These are phyloP conservation scores for Neurospora tetraspora DNA, from an alignment of 495 filamentous ascomycete genomes.

Conservation along the genomic window DNA sequence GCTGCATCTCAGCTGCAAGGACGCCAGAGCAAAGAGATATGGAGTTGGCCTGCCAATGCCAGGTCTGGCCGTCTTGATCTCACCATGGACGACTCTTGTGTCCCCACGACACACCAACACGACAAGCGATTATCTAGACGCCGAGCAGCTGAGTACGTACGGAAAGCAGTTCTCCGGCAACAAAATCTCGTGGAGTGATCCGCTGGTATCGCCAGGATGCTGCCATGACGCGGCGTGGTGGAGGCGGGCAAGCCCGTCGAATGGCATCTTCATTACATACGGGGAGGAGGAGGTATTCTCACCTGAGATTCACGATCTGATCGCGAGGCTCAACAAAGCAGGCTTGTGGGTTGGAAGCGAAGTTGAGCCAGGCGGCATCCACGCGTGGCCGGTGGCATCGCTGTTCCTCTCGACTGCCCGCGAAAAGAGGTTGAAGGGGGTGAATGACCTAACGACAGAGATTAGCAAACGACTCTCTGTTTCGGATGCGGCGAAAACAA, in stretches of 20 bases:
- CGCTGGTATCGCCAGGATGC: constrained; percentile 54
- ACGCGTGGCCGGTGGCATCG: constrained; percentile 69
- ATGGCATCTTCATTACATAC: constrained; percentile 53
- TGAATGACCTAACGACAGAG: constrained; percentile 44
- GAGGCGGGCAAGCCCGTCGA: constrained; percentile 45
- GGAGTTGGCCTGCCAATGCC: constrained; percentile 25
- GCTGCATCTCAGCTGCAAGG: constrained; percentile 40
- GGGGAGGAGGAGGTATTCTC: constrained; percentile 65
- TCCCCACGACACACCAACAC: constrained; percentile 47
- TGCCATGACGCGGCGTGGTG: constrained; percentile 56
- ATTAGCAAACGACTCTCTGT: constrained; percentile 28
- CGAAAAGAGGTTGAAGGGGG: constrained; percentile 46
- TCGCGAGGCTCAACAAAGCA: constrained; percentile 37
- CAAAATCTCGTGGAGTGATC: constrained; percentile 35
- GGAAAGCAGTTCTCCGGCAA: constrained; percentile 52
- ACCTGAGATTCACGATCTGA: constrained; percentile 46
- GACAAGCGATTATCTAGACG: constrained; percentile 51
- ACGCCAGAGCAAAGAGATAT: constrained; percentile 13
- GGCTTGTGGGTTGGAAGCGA: constrained; percentile 35
- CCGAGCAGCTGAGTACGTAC: constrained; percentile 45
- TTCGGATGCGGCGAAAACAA: neutral
- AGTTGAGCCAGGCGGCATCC: constrained; percentile 52
- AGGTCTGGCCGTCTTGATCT: constrained; percentile 45
- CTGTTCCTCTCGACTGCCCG: constrained; percentile 51
- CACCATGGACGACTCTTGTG: constrained; percentile 51